Evolutionary conservation across 192 early-diverging fungal species (phyloP), one percentile per base, ranked within the genome.

Genomic region (Paraglomus brasilianum): DNA sequence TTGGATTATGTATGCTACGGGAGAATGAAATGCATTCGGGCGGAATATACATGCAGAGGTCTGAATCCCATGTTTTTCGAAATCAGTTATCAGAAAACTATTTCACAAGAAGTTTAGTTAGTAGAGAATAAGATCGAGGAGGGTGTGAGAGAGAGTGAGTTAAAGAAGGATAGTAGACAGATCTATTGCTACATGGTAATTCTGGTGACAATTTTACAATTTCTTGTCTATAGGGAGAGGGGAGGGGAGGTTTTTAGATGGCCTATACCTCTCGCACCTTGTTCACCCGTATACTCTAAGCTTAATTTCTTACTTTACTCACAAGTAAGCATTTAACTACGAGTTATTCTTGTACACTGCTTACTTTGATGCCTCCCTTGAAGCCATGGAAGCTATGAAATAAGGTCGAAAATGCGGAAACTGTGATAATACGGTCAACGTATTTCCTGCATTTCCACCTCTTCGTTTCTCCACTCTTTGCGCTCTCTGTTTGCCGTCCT

Each of bases 361-460:
- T 74, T 78, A 85, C 84, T 59, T 75, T 11, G 84, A 79, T 19
- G 78, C 76, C 39, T 73, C 75, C 52, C 75, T 69, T 43, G 77
- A 72, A 7, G 79, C 82, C 59, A 86, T 58, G 17, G 79, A 78
- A 40, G 82, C 81, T 82, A 86, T 83, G 43, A 77, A 79, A 72
- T 72, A 78, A 53, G 78, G 65, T 24, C 74, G 66, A 6, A 70
- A 52, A 2, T 51, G 44, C 5, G 80, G 78, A 43, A 81, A 79
- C 53, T 89, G 87, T 39, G 78, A 74, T 10, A 89, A 70, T 5
- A 87, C 79, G 36, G 78, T 75, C 15, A 85, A 77, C 7, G 83
- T 81, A 48, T 89, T 89, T 36, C 79, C 78, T 22, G 79, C 76
- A 49, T 89, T 89, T 15, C 88, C 88, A 30, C 88, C 88, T 19